These are phyloP conservation scores for Salix purpurea DNA, from an alignment of 345 rosid species.

Conservation along the genomic window DNA sequence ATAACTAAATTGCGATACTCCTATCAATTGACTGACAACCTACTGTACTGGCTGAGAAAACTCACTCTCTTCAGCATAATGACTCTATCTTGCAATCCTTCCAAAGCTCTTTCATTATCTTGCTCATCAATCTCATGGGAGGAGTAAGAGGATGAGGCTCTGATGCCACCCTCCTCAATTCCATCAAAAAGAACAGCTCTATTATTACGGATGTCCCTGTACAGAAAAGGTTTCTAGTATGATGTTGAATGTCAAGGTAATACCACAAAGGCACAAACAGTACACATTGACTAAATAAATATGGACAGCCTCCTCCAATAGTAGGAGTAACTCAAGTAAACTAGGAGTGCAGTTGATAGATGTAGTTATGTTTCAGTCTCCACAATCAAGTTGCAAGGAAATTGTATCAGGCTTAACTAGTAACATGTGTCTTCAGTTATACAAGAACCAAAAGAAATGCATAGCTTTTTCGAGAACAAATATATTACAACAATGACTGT, in stretches of 20 bases:
- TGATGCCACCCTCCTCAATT: slow-evolving; percentile 93
- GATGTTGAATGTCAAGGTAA: neutral
- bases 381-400: neutral
- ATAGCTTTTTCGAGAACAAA: neutral
- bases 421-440: neutral
- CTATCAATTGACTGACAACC: neutral
- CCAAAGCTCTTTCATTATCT: slow-evolving; percentile 86
- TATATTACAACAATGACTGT: neutral
- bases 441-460: neutral
- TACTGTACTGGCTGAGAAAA: neutral
- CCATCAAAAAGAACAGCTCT: slow-evolving; percentile 83
- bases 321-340: neutral
- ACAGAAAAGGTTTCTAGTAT: neutral
- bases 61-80: slow-evolving; percentile 81
- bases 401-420: neutral
- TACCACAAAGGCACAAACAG: neutral
- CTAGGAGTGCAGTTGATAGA: neutral
- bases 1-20: neutral
- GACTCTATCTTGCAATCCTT: slow-evolving; percentile 91
- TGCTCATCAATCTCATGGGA: slow-evolving; percentile 89
- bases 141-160: slow-evolving; percentile 75
- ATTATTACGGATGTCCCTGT: slow-evolving; percentile 67
- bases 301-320: neutral
- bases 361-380: neutral
- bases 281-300: neutral